Conservation (phyloP, 768 basidiomycete species). For the Amanita phalloides region DNA sequence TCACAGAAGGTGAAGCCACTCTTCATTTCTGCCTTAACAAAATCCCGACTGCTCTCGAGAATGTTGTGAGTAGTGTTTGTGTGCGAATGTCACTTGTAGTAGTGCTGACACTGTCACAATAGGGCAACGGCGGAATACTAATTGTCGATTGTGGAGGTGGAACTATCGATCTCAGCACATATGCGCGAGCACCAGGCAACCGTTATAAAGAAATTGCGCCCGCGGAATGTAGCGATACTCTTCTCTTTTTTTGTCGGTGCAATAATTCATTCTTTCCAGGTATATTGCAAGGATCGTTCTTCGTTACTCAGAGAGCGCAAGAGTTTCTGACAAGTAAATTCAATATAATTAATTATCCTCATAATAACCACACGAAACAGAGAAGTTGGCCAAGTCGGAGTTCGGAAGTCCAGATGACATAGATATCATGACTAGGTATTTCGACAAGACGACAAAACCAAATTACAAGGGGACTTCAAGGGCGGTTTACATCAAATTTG, state of each 20-base stretch:
- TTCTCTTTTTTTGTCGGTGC: not conserved
- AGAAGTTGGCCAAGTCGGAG: not conserved
- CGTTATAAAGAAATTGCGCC: slow-evolving; percentile 2
- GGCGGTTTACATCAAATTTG: not conserved
- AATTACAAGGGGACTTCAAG: not conserved
- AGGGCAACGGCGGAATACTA: not conserved
- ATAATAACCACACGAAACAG: not conserved
- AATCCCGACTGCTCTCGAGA: slow-evolving; percentile 20
- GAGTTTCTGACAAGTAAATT: not conserved
- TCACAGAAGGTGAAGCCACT: slow-evolving; percentile 48
- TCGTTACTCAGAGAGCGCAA: slow-evolving; percentile 2
- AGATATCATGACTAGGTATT: not conserved
- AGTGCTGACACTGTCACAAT: not conserved
- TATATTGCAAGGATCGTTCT: slow-evolving; percentile 2
- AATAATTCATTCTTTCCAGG: not conserved
- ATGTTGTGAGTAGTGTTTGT: slow-evolving; percentile 11
- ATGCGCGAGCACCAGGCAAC: not conserved
- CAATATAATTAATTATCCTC: not conserved
- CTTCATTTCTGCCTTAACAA: slow-evolving; percentile 38
- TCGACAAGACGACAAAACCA: slow-evolving; percentile 2
- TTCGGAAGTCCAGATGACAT: not conserved
- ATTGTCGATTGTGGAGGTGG: slow-evolving; percentile 4
- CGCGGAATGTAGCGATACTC: not conserved
- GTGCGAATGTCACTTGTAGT: no score
- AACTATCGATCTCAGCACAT: slow-evolving; percentile 5